Evolutionary conservation across 164 flowering plant genomes (phyloP).

Genomic region (Dillenia turbinata): DNA sequence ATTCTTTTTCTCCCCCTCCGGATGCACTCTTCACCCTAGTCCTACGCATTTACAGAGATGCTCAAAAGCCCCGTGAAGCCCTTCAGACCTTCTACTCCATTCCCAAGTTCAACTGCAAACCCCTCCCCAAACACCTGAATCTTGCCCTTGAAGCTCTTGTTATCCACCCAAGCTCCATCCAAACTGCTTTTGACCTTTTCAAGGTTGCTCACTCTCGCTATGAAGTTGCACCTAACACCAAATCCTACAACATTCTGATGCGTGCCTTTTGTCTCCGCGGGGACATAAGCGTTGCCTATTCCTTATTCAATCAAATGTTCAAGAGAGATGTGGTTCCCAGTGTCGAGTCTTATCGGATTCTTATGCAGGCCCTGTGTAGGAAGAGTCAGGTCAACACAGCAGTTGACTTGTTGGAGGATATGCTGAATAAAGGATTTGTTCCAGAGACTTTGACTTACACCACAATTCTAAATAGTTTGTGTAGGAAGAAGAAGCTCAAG

Average conservation of each 20-base stretch:
- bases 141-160: slow-evolving; percentile 49
- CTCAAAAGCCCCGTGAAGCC: slow-evolving; percentile 56
- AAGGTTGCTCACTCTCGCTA: slow-evolving; percentile 31
- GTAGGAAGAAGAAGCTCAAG: slow-evolving; percentile 82
- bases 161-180: slow-evolving; percentile 35
- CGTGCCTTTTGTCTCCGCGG: slow-evolving; percentile 60
- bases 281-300: slow-evolving; percentile 63
- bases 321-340: slow-evolving; percentile 69
- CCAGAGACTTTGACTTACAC: slow-evolving; percentile 77
- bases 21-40: slow-evolving; percentile 46
- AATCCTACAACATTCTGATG: slow-evolving; percentile 76
- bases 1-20: slow-evolving; percentile 27
- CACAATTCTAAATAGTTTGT: slow-evolving; percentile 79
- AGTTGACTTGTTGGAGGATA: slow-evolving; percentile 73
- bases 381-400: slow-evolving; percentile 76
- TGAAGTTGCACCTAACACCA: slow-evolving; percentile 48
- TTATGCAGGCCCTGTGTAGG: slow-evolving; percentile 89
- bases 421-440: slow-evolving; percentile 91
- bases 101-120: slow-evolving; percentile 52
- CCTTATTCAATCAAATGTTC: slow-evolving; percentile 69
- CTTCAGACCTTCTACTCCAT: slow-evolving; percentile 51
- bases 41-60: slow-evolving; percentile 53
- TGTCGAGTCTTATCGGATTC: slow-evolving; percentile 66
- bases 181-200: slow-evolving; percentile 63
- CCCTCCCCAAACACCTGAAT: slow-evolving; percentile 60